Conservation (phyloP, 176 grass and related monocot species). For the Bolboschoenus planiculmis region DNA sequence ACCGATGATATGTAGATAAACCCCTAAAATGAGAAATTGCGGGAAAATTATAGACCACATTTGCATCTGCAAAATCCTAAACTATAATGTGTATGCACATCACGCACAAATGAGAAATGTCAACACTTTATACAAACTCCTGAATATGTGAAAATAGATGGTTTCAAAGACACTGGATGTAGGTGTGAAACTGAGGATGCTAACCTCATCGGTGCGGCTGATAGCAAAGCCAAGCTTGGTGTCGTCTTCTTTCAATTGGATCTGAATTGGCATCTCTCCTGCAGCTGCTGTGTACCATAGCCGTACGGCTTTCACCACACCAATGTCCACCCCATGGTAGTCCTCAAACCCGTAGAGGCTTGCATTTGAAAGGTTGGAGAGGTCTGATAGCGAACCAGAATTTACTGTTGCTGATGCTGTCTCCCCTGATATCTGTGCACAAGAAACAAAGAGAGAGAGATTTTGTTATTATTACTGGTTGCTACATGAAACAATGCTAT, state of each 20-base stretch:
- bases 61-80: too few species aligned
- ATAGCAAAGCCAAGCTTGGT: conserved; percentile 82
- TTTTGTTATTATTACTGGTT: neutral
- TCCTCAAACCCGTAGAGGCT: conserved; percentile 97
- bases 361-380: conserved; percentile 76
- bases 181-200: neutral
- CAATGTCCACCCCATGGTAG: conserved; percentile 94
- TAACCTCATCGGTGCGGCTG: conserved; percentile 89
- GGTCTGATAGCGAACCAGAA: conserved; percentile 72
- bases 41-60: neutral
- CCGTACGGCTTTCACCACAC: conserved; percentile 88
- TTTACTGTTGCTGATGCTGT: conserved; percentile 84
- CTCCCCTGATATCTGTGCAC: conserved; percentile 76
- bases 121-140: neutral
- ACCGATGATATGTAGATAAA: conserved; percentile 89
- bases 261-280: conserved; percentile 70
- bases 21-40: conserved; percentile 33
- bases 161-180: neutral
- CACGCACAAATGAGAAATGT: neutral
- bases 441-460: neutral
- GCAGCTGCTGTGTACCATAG: conserved; percentile 69
- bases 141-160: neutral
- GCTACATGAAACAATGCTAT: neutral
- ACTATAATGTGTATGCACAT: too few species aligned
- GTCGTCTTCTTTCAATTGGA: conserved; percentile 59